Conservation (phyloP, 2,329 filamentous ascomycete species). For the Aspergillus fischeri region DNA sequence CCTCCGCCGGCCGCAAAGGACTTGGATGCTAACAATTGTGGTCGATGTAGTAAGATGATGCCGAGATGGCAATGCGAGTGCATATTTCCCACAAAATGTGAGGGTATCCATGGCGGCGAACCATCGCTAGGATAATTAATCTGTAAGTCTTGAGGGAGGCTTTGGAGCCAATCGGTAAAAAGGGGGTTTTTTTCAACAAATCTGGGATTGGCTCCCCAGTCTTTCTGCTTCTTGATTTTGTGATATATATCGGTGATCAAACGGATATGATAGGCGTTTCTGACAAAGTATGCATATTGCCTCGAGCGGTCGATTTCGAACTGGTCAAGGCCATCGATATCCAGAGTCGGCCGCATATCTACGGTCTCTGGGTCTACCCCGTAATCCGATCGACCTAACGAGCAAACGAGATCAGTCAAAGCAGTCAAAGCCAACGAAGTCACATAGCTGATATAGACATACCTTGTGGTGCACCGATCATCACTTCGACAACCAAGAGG, state of each 20-base stretch:
- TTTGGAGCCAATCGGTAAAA: conserved; percentile 70
- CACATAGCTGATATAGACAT: conserved; percentile 17
- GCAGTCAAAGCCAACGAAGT: conserved; percentile 3
- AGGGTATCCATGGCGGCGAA: conserved; percentile 76
- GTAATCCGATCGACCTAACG: conserved; percentile 69
- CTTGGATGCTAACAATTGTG: conserved; percentile 75
- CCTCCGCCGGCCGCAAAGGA: conserved; percentile 65
- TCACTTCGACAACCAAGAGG: conserved; percentile 78
- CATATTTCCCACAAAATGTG: conserved; percentile 83
- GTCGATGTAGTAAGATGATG: conserved; percentile 81
- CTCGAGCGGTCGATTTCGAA: conserved; percentile 73
- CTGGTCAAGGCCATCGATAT: conserved; percentile 64
- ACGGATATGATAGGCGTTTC: conserved; percentile 72
- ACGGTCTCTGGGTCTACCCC: conserved; percentile 71
- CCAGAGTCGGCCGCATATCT: conserved; percentile 65
- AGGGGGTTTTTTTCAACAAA: conserved; percentile 74
- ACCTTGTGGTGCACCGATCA: conserved; percentile 94
- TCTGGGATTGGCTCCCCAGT: conserved; percentile 82
- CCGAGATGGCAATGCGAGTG: conserved; percentile 85
- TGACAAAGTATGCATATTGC: conserved; percentile 77
- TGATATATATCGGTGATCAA: conserved; percentile 72
- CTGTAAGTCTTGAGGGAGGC: conserved; percentile 73
- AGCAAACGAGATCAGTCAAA: conserved; percentile 17
- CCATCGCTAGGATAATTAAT: conserved; percentile 74
- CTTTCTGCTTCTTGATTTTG: conserved; percentile 68